Base-by-base conservation (phyloP, 2,329 filamentous ascomycete species). In the Hypoxylon sp. region DNA sequence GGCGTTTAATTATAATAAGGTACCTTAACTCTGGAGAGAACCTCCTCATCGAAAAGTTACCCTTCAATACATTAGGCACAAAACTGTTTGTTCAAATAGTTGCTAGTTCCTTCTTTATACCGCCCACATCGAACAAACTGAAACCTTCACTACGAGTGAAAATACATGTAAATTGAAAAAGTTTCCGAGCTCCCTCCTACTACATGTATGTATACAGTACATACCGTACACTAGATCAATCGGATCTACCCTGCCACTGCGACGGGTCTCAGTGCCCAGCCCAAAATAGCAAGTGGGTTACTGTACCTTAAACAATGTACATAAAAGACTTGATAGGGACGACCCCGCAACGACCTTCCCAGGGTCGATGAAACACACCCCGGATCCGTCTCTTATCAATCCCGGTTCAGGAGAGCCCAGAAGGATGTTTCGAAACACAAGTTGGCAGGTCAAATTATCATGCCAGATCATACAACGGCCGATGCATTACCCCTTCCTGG, bases 361-460 rank as follows among this genome's bases (percentile, higher is more conserved):
- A 65, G 64, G 24, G 64, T 31, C 39, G 64, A 70, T 70, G 65
- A 70, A 68, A 70, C 68, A 67, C 46, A 44, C 39, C 39, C 39
- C 39, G 35, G 58, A 47, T 54, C 65, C 61, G 33, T 55, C 44
- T 48, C 56, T 42, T 54, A 9, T 31, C 26, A 11, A 19, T 24
- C 54, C 63, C 31, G 22, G 54, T 31, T 68, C 57, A 65, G 55
- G 68, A 56, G 59, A 56, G 59, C 26, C 48, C 26, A 13, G 44
- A 39, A 39, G 26, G 48, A 60, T 60, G 68, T 70, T 70, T 70
- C 65, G 61, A 70, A 70, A 70, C 68, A 56, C 47, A 42, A n/a
- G 31, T 37, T 58, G 37, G 22, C 56, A 57, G 37, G 33, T 31
- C 46, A 14, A 42, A 39, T 44, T 51, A 46, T 51, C 48, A 55